Evolutionary conservation across 1,284 basidiomycete genomes (phyloP).

Genomic region (Anthracocystis setariae): DNA sequence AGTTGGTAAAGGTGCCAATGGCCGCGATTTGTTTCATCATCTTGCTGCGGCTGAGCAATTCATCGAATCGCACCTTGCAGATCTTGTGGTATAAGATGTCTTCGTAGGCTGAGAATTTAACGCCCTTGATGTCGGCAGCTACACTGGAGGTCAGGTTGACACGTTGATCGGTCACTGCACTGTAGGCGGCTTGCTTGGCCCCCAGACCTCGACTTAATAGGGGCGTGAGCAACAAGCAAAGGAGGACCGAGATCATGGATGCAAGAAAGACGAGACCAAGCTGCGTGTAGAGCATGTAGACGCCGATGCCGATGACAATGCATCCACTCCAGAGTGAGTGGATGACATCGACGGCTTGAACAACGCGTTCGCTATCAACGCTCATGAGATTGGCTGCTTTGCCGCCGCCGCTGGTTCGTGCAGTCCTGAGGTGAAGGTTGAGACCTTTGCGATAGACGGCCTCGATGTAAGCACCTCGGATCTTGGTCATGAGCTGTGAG

Average conservation of each 20-base stretch:
- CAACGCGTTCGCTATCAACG: constrained; percentile 61
- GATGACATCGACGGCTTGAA: constrained; percentile 38
- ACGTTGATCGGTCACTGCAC: constrained; percentile 48
- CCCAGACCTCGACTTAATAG: constrained; percentile 44
- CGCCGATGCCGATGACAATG: constrained; percentile 51
- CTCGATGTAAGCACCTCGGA: constrained; percentile 58
- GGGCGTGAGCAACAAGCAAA: constrained; percentile 46
- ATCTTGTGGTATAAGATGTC: constrained; percentile 45
- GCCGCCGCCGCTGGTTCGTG: constrained; percentile 53
- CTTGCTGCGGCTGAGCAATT: constrained; percentile 22
- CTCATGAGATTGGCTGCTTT: constrained; percentile 61
- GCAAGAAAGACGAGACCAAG: constrained; percentile 56
- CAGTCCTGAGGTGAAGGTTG: constrained; percentile 49
- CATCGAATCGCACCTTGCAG: constrained; percentile 37
- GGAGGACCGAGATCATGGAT: constrained; percentile 41
- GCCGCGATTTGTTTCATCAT: constrained; percentile 32
- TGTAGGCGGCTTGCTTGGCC: constrained; percentile 50
- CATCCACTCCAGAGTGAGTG: constrained; percentile 55
- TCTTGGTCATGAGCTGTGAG: constrained; percentile 47
- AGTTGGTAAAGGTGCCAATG: constrained; percentile 41
- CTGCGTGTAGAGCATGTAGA: constrained; percentile 53
- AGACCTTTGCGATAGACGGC: constrained; percentile 60
- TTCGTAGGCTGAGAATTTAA: constrained; percentile 63
- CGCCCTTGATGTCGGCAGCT: constrained; percentile 56
- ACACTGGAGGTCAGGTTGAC: constrained; percentile 53